A percentile compares a stretch with the other conserved stretches of the same genome.
These are phyloP conservation scores for Colletotrichum sp. DNA, from an alignment of 2,329 filamentous ascomycete species.

Conservation along the genomic window DNA sequence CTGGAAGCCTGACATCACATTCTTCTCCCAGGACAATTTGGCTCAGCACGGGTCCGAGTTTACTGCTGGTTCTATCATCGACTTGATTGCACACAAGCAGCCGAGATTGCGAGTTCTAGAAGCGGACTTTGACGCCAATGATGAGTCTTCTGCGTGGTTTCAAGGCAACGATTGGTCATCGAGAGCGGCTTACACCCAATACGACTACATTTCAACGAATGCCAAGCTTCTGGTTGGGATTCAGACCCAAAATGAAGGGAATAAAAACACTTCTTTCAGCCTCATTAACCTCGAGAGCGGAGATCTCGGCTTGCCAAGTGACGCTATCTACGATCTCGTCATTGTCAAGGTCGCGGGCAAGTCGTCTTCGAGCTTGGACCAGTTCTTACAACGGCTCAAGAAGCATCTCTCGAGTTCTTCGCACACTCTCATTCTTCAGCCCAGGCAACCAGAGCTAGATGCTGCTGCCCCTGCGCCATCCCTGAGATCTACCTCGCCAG, in stretches of 20 bases:
- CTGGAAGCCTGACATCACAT: not conserved
- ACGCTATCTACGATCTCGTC: not conserved
- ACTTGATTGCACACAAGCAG: not conserved
- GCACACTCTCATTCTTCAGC: not conserved
- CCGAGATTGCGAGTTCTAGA: not conserved
- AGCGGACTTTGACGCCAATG: not conserved
- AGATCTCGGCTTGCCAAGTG: not conserved
- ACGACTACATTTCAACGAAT: not conserved
- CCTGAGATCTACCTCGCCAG: not conserved
- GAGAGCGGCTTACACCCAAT: not conserved
- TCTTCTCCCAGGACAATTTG: not conserved
- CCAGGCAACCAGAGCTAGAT: not conserved
- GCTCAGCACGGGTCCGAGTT: not conserved
- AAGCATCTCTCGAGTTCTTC: not conserved
- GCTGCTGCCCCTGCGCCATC: not conserved
- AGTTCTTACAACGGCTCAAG: not conserved
- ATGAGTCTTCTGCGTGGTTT: not conserved
- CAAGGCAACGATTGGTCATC: not conserved
- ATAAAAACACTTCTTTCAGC: not conserved
- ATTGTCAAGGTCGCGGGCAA: not conserved
- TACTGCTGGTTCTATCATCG: not conserved
- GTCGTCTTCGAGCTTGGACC: not conserved
- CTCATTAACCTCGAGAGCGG: not conserved
- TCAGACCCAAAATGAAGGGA: not conserved
- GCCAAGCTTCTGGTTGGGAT: not conserved